phyloP scores from a whole-genome alignment of 176 grass and related monocot genomes.

The Luzula sylvatica region DNA sequence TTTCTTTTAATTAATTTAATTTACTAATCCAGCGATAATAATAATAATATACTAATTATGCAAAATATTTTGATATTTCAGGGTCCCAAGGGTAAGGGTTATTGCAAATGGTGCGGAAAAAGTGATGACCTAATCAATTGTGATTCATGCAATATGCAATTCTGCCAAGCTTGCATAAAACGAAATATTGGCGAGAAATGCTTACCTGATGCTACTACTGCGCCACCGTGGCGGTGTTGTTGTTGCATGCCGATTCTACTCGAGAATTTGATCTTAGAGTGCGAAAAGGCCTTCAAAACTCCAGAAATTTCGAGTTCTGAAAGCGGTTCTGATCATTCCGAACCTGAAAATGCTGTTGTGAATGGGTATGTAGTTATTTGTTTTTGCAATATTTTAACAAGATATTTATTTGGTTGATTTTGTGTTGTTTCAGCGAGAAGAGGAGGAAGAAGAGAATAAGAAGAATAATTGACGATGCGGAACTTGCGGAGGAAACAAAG shows the following conservation, averaged over 20 bases:
- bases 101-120: slow-evolving; percentile 86
- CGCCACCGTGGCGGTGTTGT: slow-evolving; percentile 67
- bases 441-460: slow-evolving; percentile 79
- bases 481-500: slow-evolving; percentile 93
- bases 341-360: slow-evolving; percentile 32
- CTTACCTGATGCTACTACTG: slow-evolving; percentile 46
- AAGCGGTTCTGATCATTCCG: slow-evolving; percentile 42
- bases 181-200: slow-evolving; percentile 78
- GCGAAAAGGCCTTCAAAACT: slow-evolving; percentile 45
- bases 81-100: slow-evolving; percentile 45
- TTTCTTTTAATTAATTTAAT: slow-evolving; percentile 19
- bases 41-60: background rate
- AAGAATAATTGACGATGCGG: slow-evolving; percentile 92
- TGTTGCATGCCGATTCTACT: slow-evolving; percentile 66
- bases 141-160: slow-evolving; percentile 72
- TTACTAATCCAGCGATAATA: slow-evolving; percentile 8
- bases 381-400: background rate
- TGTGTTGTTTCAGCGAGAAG: slow-evolving; percentile 31
- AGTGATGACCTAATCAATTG: slow-evolving; percentile 66
- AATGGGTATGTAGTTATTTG: background rate
- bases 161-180: slow-evolving; percentile 56
- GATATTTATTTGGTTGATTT: slow-evolving; percentile 2
- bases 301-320: slow-evolving; percentile 59
- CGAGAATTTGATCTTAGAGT: slow-evolving; percentile 55
- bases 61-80: slow-evolving; percentile 8